Evolutionary conservation across 2,329 filamentous ascomycete species (phyloP).

Genomic region (Cordyceps cicadae): DNA sequence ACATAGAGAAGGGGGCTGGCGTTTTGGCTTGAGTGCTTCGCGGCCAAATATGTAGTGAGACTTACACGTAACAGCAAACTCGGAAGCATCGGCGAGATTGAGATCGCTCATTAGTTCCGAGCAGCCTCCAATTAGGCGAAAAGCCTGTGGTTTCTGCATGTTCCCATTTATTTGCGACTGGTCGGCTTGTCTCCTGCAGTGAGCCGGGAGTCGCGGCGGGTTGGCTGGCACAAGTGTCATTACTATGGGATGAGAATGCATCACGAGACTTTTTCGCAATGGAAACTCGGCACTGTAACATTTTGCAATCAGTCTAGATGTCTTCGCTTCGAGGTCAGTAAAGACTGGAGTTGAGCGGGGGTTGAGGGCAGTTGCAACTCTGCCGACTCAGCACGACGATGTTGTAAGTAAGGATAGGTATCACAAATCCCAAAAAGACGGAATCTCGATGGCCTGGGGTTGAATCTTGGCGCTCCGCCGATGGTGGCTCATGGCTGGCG

Average conservation of each 20-base stretch:
- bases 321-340: not conserved
- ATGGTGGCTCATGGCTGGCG: slow-evolving; percentile 1
- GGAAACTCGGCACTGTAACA: not conserved
- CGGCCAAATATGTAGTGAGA: too few species aligned
- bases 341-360: not conserved
- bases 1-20: not conserved
- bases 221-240: not conserved
- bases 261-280: not conserved
- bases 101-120: not conserved
- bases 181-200: not conserved
- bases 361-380: not conserved
- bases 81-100: not conserved
- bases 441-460: not conserved
- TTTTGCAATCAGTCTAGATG: not conserved
- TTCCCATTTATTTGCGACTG: not conserved
- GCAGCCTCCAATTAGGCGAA: too few species aligned
- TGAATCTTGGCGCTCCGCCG: slow-evolving; percentile 2
- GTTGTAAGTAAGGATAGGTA: not conserved
- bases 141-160: too few species aligned
- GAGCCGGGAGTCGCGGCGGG: not conserved
- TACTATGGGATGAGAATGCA: not conserved
- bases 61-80: not conserved
- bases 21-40: not conserved
- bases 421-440: not conserved
- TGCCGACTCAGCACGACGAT: not conserved